Evolutionary conservation across 148 eudicot genomes (phyloP), one percentile per base, ranked within the genome.

Genomic region (Rhododendron griersonianum): DNA sequence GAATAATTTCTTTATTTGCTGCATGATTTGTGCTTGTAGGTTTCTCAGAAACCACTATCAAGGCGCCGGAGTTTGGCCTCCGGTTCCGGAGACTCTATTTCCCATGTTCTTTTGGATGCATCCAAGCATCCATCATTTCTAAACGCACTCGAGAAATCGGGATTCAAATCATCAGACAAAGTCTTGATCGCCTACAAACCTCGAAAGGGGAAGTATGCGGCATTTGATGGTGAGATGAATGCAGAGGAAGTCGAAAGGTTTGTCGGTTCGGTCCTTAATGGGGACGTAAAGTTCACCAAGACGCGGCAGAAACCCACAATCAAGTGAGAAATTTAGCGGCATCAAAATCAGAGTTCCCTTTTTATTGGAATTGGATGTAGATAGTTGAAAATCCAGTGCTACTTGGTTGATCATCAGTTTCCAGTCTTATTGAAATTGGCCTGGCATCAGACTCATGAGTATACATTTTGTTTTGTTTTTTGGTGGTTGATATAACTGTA

Each of bases 181-280:
- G 89, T 95, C 81, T 86, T 96, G 89, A 33, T 96, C 45, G 99
- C 99, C 10, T 96, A 94, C 91, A 96, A 96, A 84, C 98, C 98
- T 3, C 91, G 92, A 28, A 95, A 83, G 90, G 92, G 90, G 59
- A 96, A 90, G 91, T 95, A 91, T 84, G 95, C 98, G 3, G 87
- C 89, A 2, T 91, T 85, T 57, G 78, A 84, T 1, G 95, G 91
- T 11, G 92, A 91, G 81, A 18, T 92, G 33, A 91, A 91, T 45
- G 53, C 78, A 59, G 99, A 95, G 89, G 95, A 91, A 85, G 93
- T 88, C 1, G 98, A 93, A 90, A 92, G 74, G 63, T 96, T 96
- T 86, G 88, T 96, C 33, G 84, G 96, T 87, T 92, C 98, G 1
- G 95, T 96, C 41, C 93, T 96, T 4, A 95, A 91, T 85, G 99